phyloP scores from a whole-genome alignment of 495 filamentous ascomycete species.

The Platismatia glauca region DNA sequence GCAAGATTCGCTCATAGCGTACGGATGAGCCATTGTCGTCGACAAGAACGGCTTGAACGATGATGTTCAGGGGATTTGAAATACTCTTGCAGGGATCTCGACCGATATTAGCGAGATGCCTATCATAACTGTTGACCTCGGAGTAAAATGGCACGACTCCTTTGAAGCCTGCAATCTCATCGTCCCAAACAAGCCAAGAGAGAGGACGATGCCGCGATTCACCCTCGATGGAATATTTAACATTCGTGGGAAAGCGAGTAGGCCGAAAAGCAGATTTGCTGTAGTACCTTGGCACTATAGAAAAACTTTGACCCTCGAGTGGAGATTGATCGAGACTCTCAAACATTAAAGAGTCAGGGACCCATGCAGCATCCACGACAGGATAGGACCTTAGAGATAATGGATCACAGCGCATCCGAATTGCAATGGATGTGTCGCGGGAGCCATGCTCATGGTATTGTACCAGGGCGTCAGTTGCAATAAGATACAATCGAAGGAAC shows the following conservation, averaged over 20 bases:
- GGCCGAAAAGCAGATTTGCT: constrained; percentile 13
- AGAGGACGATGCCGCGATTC: constrained; percentile 10
- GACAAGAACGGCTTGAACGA: constrained; percentile 14
- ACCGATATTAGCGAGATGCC: background rate
- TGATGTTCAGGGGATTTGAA: constrained; percentile 9
- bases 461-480: constrained; percentile 12
- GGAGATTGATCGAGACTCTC: constrained; percentile 6
- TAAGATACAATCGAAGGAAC: constrained; percentile 18
- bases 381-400: background rate
- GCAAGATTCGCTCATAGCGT: constrained; percentile 15
- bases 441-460: background rate
- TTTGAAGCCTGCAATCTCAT: constrained; percentile 13
- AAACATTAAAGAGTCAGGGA: constrained; percentile 16
- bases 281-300: constrained; percentile 17
- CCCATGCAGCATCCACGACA: constrained; percentile 16
- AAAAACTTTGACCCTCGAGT: constrained; percentile 17
- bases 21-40: constrained; percentile 3
- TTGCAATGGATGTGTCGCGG: constrained; percentile 8
- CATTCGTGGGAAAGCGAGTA: background rate
- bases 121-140: background rate
- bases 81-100: background rate
- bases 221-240: constrained; percentile 15
- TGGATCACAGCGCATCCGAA: constrained; percentile 6
- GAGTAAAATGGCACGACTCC: constrained; percentile 20
- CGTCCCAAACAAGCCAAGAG: constrained; percentile 22